phyloP scores from a whole-genome alignment of 1,139 yeast species.

The Saccharomyces hybrid region DNA sequence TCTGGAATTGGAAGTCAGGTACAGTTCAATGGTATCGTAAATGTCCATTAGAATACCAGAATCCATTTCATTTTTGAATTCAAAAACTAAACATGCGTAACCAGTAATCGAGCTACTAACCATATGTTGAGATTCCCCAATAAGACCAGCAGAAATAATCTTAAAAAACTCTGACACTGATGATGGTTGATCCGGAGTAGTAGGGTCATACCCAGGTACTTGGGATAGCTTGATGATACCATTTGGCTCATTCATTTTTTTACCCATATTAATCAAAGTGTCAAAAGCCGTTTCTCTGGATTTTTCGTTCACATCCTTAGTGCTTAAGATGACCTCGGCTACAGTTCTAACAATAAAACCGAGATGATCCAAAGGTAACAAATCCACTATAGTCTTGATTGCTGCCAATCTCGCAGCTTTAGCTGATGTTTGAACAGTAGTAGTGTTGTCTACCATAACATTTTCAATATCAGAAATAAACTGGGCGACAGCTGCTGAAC shows the following conservation, averaged over 20 bases:
- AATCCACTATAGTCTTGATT: slow-evolving; percentile 49
- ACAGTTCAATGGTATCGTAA: slow-evolving; percentile 81
- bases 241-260: slow-evolving; percentile 49
- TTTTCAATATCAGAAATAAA: slow-evolving; percentile 54
- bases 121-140: slow-evolving; percentile 91
- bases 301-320: slow-evolving; percentile 91
- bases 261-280: slow-evolving; percentile 73
- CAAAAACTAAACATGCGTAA: slow-evolving; percentile 76
- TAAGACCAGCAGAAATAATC: slow-evolving; percentile 93
- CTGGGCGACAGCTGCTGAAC: slow-evolving; percentile 43
- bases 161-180: slow-evolving; percentile 76
- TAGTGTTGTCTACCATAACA: slow-evolving; percentile 52
- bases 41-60: slow-evolving; percentile 59
- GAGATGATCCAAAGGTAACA: slow-evolving; percentile 56
- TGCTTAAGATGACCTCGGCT: slow-evolving; percentile 82
- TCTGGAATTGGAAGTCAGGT: slow-evolving; percentile 80
- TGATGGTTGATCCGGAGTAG: slow-evolving; percentile 51
- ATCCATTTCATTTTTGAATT: slow-evolving; percentile 61
- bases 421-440: slow-evolving; percentile 61
- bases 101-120: slow-evolving; percentile 93
- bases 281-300: slow-evolving; percentile 77
- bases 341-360: slow-evolving; percentile 73
- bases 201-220: slow-evolving; percentile 61
- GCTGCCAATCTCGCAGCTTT: slow-evolving; percentile 75
- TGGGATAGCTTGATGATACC: slow-evolving; percentile 60